These are phyloP conservation scores for Clonostachys rosea DNA, from an alignment of 2,329 filamentous ascomycete species.

Conservation along the genomic window DNA sequence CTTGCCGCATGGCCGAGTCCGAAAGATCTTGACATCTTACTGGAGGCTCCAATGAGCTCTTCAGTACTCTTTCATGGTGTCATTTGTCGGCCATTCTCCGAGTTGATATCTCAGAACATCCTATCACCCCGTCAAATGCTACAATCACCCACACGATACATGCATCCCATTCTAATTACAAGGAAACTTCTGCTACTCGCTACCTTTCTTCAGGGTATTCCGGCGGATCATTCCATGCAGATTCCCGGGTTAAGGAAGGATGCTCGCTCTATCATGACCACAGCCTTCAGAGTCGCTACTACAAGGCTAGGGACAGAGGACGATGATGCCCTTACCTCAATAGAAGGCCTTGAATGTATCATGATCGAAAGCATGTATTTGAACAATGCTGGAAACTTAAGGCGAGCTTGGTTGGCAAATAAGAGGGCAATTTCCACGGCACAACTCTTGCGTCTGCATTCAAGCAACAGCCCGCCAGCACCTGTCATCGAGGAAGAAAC, in stretches of 20 bases:
- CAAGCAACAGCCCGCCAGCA: constrained; percentile 4
- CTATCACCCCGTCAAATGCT: not conserved
- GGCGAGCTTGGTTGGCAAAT: constrained; percentile 47
- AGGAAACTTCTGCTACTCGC: not conserved
- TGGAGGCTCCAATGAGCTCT: not conserved
- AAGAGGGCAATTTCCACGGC: constrained; percentile 44
- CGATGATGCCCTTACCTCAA: constrained; percentile 43
- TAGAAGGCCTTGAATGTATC: constrained; percentile 49
- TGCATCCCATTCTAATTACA: no score
- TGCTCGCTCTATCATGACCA: no score
- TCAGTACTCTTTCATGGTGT: not conserved
- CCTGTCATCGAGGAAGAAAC: not conserved
- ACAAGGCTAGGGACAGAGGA: constrained; percentile 36
- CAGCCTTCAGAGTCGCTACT: not conserved
- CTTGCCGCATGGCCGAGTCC: not conserved
- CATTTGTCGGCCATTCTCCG: not conserved
- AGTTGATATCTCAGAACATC: not conserved
- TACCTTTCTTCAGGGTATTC: not conserved
- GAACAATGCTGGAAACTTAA: constrained; percentile 46
- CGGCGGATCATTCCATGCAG: not conserved
- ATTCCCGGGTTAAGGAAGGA: no score
- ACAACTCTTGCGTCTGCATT: constrained; percentile 40
- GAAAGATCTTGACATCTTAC: not conserved
- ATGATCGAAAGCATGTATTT: constrained; percentile 43
- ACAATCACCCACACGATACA: not conserved